These are phyloP conservation scores for Aspergillus fumigatiaffinis DNA, from an alignment of 2,329 filamentous ascomycete species.

Conservation along the genomic window DNA sequence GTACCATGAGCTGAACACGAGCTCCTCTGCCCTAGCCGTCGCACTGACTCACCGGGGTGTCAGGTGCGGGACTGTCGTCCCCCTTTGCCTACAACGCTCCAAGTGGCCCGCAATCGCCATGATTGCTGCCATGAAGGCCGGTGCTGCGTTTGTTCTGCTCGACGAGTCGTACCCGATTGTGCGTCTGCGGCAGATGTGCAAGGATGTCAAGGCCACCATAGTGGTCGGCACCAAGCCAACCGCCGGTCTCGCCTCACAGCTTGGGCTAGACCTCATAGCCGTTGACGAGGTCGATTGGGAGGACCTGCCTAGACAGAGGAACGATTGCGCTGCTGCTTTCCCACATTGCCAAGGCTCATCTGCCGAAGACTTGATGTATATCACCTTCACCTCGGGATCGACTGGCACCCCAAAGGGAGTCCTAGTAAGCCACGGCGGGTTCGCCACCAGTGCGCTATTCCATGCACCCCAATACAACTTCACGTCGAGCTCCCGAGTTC, in stretches of 20 bases:
- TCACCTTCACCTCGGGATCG: no score
- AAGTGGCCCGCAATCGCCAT: neutral
- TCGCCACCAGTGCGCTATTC: neutral
- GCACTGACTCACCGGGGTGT: neutral
- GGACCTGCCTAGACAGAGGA: no score
- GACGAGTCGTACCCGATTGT: neutral
- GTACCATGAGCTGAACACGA: constrained; percentile 2
- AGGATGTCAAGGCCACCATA: neutral
- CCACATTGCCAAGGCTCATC: no score
- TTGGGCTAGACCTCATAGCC: neutral
- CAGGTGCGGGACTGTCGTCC: neutral
- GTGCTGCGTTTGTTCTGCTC: neutral
- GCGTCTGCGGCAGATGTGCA: neutral
- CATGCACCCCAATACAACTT: neutral
- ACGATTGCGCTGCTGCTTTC: no score
- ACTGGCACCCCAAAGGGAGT: neutral
- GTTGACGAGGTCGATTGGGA: no score
- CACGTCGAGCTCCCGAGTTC: neutral
- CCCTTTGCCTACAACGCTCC: neutral
- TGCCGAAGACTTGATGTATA: no score
- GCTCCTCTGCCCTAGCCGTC: neutral
- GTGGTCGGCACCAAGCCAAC: neutral
- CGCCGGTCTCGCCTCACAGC: neutral
- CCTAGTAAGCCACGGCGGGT: neutral
- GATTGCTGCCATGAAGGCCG: neutral